Evolutionary conservation across 805 yeast genomes (phyloP).

Genomic region (Limtongia smithiae): DNA sequence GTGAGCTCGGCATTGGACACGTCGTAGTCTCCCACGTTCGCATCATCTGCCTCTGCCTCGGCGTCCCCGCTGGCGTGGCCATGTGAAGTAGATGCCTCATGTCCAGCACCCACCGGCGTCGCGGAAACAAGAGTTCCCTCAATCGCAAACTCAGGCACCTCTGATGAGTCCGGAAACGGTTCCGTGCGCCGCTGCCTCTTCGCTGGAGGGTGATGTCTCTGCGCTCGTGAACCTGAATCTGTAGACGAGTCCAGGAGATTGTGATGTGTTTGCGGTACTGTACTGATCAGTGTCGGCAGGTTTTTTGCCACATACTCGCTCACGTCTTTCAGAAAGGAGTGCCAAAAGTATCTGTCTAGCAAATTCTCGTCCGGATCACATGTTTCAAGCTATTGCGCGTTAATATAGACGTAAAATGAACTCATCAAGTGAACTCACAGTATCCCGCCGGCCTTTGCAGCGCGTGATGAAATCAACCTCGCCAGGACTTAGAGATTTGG

Average conservation of each 20-base stretch:
- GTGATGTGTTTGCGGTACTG: neutral
- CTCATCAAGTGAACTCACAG: neutral
- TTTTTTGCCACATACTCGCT: slow-evolving; percentile 71
- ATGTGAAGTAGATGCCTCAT: too few relatives aligned
- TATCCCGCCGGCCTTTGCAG: slow-evolving; percentile 67
- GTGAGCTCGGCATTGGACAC: too few relatives aligned
- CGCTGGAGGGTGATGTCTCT: neutral
- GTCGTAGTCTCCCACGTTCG: too few relatives aligned
- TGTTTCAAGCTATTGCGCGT: slow-evolving; percentile 42
- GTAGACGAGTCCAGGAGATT: neutral
- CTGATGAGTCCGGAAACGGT: neutral
- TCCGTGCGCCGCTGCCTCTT: neutral
- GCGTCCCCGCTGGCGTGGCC: too few relatives aligned
- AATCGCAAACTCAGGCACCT: neutral
- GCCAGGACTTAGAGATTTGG: slow-evolving; percentile 55
- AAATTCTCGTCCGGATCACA: slow-evolving; percentile 48
- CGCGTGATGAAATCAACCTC: slow-evolving; percentile 76
- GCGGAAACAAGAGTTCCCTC: too few relatives aligned
- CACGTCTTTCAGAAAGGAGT: slow-evolving; percentile 71
- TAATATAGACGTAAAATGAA: neutral
- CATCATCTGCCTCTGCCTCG: too few relatives aligned
- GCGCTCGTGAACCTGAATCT: too few relatives aligned
- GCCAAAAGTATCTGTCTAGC: slow-evolving; percentile 79
- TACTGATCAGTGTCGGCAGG: neutral
- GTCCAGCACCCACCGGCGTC: too few relatives aligned